Conservation (phyloP, 495 filamentous ascomycete genomes). For the Xylaria telfairii region DNA sequence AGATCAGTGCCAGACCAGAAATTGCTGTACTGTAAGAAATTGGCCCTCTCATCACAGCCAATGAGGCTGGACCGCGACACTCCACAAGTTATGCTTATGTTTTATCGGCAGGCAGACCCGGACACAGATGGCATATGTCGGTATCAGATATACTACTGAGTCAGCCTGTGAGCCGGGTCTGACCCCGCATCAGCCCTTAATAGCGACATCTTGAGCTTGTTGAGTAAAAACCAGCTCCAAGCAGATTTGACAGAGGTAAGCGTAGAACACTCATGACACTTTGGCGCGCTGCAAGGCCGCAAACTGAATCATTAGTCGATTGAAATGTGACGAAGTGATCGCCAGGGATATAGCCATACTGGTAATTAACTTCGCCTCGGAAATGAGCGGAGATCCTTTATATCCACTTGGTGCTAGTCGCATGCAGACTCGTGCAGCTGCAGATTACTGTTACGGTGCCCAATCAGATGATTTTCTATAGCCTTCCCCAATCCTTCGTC, state of each 20-base stretch:
- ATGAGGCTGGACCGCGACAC: background rate
- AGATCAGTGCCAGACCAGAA: background rate
- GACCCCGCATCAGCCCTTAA: background rate
- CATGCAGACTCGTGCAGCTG: background rate
- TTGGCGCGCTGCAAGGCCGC: background rate
- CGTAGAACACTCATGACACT: no score
- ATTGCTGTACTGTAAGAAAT: constrained; percentile 9
- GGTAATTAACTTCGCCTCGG: background rate
- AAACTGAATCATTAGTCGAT: background rate
- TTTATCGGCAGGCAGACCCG: background rate
- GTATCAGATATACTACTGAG: background rate
- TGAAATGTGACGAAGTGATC: constrained; percentile 1
- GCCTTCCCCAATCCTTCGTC: background rate
- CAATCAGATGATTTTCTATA: background rate
- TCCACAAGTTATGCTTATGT: background rate
- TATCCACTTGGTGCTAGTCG: constrained; percentile 7
- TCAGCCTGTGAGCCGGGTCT: background rate
- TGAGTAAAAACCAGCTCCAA: background rate
- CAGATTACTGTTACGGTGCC: constrained; percentile 17
- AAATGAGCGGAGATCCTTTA: constrained; percentile 18
- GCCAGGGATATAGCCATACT: background rate
- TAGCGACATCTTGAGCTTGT: background rate
- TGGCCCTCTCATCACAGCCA: background rate
- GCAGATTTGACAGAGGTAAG: no score
- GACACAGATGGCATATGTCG: background rate